Evolutionary conservation across 1,284 basidiomycete species (phyloP), one percentile per base, ranked within the genome.

Genomic region (Pyrrhoderma lamaoense): DNA sequence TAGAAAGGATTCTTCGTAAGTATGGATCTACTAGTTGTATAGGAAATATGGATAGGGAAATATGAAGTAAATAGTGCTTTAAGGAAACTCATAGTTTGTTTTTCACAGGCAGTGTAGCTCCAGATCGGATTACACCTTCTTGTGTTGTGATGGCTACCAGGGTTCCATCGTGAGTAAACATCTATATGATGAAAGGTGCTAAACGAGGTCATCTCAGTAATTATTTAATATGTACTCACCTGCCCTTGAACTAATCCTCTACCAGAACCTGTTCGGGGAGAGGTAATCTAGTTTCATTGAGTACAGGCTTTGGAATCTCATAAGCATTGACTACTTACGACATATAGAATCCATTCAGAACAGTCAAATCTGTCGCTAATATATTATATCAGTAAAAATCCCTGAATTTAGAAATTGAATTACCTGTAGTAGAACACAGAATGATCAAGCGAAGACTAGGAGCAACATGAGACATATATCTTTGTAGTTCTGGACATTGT

Each of bases 381-480:
- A 2, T 47, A 54, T 11, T 31, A 23, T 23, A 11, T 9, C 16
- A 23, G 2, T 25, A 50, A 49, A 42, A 45, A 52, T 42, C 40
- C 37, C 9, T 35, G 39, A 4, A 22, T 42, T 5, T 9, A 44
- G 27, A 5, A 25, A 9, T 7, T 14, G 23, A 18, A 36, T 48
- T 9, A 64, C 74, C 67, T 74, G 63, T 93, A 93, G 66, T 84
- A 94, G 68, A 80, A 88, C 51, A 93, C 85, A 23, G 84, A 76
- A 67, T 95, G 92, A 67, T 93, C 91, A 39, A 94, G 70, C 0
- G 86, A 86, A 11, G 87, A 87, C 86, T 89, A 57, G 1, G 18
- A 50, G 16, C 2, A 34, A 2, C 16, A 25, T n/a, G 14, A 49
- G 14, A 3, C 42, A 49, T 16, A 31, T 38, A 23, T 44, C 23